phyloP scores from a whole-genome alignment of 2,329 filamentous ascomycete genomes.

The Pezicula neosporulosa region DNA sequence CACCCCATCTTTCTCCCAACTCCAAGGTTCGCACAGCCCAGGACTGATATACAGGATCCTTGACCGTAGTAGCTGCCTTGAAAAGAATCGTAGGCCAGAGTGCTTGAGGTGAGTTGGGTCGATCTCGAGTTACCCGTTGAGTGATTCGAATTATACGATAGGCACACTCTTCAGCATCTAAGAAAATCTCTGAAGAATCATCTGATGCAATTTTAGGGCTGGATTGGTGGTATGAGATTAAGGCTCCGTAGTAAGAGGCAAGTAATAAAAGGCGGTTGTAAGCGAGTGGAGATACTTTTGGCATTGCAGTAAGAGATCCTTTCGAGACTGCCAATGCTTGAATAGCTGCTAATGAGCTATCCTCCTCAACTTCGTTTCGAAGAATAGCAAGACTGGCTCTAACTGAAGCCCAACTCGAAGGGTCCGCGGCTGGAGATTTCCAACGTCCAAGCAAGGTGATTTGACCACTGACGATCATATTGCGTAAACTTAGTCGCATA shows the following conservation, averaged over 20 bases:
- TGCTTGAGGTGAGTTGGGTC: neutral
- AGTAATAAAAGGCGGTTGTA: constrained; percentile 5
- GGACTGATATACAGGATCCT: neutral
- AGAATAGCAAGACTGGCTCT: neutral
- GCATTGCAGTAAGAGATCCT: neutral
- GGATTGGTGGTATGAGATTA: neutral
- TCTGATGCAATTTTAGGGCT: neutral
- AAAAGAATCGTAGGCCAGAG: neutral
- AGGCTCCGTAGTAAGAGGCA: neutral
- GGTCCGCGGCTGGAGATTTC: neutral
- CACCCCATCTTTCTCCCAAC: neutral
- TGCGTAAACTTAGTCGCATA: neutral
- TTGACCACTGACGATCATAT: neutral
- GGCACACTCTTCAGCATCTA: neutral
- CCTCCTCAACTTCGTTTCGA: neutral
- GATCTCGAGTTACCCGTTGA: neutral
- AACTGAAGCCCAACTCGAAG: neutral
- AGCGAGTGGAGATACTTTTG: neutral
- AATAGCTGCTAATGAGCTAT: neutral
- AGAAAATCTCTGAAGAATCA: neutral
- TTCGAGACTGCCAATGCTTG: neutral
- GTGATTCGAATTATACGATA: neutral
- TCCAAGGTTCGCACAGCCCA: neutral
- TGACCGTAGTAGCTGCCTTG: neutral
- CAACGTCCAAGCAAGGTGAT: neutral